Percentiles rank a stretch among this genome's conserved stretches.
Conservation (phyloP, 805 yeast genomes). For the Lachancea dasiensis region DNA sequence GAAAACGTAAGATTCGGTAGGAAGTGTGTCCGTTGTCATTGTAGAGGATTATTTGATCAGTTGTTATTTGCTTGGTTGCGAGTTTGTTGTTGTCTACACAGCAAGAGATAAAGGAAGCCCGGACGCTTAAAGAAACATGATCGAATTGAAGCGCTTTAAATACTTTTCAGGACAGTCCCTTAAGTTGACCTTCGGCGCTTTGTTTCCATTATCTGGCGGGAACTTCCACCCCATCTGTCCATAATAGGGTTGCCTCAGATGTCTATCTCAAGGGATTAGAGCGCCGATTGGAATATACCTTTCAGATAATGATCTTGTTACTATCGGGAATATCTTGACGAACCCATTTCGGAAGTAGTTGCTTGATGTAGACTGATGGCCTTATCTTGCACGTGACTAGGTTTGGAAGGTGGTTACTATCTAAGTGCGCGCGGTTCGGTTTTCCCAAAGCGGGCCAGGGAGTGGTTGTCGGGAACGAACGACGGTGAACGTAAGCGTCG, state of each 20-base stretch:
- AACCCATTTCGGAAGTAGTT: neutral
- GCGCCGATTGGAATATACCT: neutral
- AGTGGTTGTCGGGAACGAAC: no score
- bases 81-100: neutral
- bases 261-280: neutral
- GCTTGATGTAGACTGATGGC: no score
- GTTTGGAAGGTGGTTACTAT: no score
- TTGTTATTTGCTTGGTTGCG: neutral
- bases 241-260: neutral
- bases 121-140: no score
- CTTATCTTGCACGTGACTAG: no score
- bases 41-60: neutral
- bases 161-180: no score
- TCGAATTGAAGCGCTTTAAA: no score
- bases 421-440: no score
- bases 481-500: no score
- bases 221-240: neutral
- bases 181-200: no score
- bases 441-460: no score
- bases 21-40: conserved; percentile 9
- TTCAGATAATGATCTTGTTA: neutral
- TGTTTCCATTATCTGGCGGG: neutral
- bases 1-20: conserved; percentile 35
- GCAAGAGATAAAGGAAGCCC: neutral
- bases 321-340: neutral